These are phyloP conservation scores for Geotrichum phurueaensis DNA, from an alignment of 1,139 yeast genomes.

Conservation along the genomic window DNA sequence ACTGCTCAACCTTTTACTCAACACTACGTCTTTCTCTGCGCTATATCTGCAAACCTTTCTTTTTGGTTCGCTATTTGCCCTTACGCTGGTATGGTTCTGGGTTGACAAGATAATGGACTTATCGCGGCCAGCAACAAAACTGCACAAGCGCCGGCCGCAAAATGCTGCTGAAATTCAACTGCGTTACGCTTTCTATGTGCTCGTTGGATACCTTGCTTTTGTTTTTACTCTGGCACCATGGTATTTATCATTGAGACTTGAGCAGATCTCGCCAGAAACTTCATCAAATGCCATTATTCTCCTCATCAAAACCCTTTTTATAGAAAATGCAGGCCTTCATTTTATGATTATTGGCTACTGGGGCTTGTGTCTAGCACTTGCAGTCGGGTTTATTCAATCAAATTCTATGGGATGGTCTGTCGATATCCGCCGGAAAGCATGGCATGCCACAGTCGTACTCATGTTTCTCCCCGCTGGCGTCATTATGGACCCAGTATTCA, in stretches of 20 bases:
- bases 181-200: constrained; percentile 18
- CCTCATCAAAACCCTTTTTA: not conserved
- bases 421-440: constrained; percentile 50
- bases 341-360: constrained; percentile 40
- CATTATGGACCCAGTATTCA: constrained; percentile 42
- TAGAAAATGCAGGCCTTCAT: constrained; percentile 23
- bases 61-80: constrained; percentile 21
- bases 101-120: constrained; percentile 19
- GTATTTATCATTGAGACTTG: not conserved
- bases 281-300: constrained; percentile 7
- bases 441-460: constrained; percentile 39
- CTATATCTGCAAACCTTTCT: constrained; percentile 18
- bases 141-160: constrained; percentile 22
- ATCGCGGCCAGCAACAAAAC: constrained; percentile 21
- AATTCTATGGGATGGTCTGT: constrained; percentile 36
- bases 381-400: constrained; percentile 42
- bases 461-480: constrained; percentile 36
- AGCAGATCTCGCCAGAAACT: constrained; percentile 1
- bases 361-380: constrained; percentile 36
- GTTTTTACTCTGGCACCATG: not conserved
- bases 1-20: constrained; percentile 21
- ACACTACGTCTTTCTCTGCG: constrained; percentile 3
- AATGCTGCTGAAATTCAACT: constrained; percentile 19
- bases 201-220: constrained; percentile 11
- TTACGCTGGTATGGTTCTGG: constrained; percentile 21